These are phyloP conservation scores for Ophiostoma pallidulum DNA, from an alignment of 2,329 filamentous ascomycete genomes.

Conservation along the genomic window DNA sequence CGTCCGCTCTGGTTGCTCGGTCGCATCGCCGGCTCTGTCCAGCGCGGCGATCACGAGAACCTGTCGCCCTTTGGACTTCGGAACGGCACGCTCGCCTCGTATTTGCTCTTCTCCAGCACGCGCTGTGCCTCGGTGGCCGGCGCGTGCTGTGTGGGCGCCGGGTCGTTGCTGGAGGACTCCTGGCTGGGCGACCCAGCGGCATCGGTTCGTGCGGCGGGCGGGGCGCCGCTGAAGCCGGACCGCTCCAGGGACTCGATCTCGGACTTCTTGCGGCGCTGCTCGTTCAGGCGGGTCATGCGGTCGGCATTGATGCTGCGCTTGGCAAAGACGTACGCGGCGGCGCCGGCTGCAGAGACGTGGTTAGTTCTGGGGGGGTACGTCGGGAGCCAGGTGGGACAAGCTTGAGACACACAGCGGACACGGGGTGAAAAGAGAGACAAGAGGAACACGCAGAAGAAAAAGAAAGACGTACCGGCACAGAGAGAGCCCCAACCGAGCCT, in stretches of 20 bases:
- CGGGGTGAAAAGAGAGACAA: background rate
- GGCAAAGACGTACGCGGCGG: conserved; percentile 88
- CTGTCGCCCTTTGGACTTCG: conserved; percentile 75
- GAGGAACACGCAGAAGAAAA: background rate
- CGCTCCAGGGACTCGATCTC: conserved; percentile 45
- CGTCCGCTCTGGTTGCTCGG: too few relatives aligned
- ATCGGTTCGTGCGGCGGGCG: conserved; percentile 45
- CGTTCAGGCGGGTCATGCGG: conserved; percentile 61
- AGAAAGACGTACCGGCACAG: conserved; percentile 57
- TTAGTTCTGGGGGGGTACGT: too few relatives aligned
- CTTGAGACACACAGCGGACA: too few relatives aligned
- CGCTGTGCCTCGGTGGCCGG: conserved; percentile 60
- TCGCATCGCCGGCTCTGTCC: too few relatives aligned
- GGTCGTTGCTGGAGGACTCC: conserved; percentile 74
- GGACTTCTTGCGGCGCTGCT: conserved; percentile 55
- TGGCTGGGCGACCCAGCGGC: conserved; percentile 54
- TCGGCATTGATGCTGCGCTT: conserved; percentile 92
- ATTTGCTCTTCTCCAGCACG: conserved; percentile 74
- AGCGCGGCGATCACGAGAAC: conserved; percentile 46
- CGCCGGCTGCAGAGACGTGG: conserved; percentile 58
- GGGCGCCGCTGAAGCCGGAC: conserved; percentile 21
- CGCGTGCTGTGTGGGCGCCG: conserved; percentile 74
- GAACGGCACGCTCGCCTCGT: conserved; percentile 71
- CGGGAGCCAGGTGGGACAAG: too few relatives aligned
- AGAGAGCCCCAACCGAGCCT: conserved; percentile 91